Evolutionary conservation across 306 rosid genomes (phyloP).

Genomic region (Notholithocarpus densiflorus): DNA sequence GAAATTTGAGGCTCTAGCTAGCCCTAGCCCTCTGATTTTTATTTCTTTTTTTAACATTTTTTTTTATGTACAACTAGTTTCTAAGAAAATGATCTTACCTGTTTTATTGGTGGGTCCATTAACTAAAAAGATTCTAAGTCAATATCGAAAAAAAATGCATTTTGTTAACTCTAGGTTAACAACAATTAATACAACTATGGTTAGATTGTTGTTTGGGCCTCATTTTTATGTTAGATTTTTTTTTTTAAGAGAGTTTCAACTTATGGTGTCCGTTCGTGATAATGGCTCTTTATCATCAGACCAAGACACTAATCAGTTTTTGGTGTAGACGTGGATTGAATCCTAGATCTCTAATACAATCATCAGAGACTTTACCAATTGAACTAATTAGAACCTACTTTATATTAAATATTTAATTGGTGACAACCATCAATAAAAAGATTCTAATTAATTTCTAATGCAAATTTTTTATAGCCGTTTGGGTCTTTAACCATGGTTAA

Average conservation of each 20-base stretch:
- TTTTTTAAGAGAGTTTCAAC: too few species aligned
- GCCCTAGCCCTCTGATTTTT: too few species aligned
- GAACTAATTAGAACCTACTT: accelerated
- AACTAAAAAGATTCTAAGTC: background rate
- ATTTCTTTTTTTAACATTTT: background rate
- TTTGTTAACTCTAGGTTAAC: background rate
- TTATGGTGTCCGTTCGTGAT: accelerated
- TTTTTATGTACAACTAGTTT: conserved; percentile 28
- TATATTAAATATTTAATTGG: background rate
- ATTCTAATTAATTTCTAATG: background rate
- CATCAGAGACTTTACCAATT: too few species aligned
- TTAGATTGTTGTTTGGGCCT: conserved; percentile 1
- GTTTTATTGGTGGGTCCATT: conserved; percentile 34
- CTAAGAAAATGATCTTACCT: conserved; percentile 32
- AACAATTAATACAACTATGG: background rate
- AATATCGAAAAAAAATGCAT: background rate
- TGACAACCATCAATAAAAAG: background rate
- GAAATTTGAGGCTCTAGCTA: too few species aligned
- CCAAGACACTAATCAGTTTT: accelerated
- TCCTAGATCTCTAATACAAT: too few species aligned
- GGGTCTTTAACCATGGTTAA: too few species aligned
- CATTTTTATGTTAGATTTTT: background rate
- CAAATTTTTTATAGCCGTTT: too few species aligned
- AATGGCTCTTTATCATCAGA: accelerated
- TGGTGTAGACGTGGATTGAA: accelerated